Percentiles rank a stretch among this genome's conserved stretches.
Evolutionary conservation across 2,329 filamentous ascomycete genomes (phyloP).

Genomic region (Zarea fungicola): DNA sequence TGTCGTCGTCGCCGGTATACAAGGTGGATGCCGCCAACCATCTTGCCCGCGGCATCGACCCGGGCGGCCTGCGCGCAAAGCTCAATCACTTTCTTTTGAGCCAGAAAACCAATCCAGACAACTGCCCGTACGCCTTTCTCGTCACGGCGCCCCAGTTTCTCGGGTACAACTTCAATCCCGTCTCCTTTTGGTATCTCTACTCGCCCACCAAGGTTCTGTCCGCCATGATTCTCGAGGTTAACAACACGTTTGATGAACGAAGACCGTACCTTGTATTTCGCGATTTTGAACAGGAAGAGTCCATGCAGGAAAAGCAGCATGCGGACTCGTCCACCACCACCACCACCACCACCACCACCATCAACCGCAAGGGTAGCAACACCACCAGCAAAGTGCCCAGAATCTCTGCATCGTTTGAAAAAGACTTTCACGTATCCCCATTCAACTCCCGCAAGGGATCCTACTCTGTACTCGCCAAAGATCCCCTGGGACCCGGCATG

Average conservation of each 20-base stretch:
- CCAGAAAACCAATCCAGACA: conserved; percentile 52
- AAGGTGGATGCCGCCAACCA: conserved; percentile 56
- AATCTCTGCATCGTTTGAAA: conserved; percentile 46
- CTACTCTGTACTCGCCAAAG: conserved; percentile 46
- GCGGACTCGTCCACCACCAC: background rate
- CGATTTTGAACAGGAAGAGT: conserved; percentile 23
- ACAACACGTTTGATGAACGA: conserved; percentile 71
- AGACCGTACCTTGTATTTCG: conserved; percentile 33
- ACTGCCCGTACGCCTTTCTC: conserved; percentile 64
- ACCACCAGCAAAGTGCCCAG: conserved; percentile 20
- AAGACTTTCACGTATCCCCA: conserved; percentile 72
- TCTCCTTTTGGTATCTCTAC: conserved; percentile 78
- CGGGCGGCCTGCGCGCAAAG: conserved; percentile 57
- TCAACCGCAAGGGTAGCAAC: no score
- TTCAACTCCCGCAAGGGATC: conserved; percentile 61
- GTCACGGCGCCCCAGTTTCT: conserved; percentile 65
- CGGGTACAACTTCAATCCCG: conserved; percentile 68
- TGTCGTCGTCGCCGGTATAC: conserved; percentile 49
- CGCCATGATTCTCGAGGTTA: conserved; percentile 67
- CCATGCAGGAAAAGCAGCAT: conserved; percentile 13
- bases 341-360: conserved; percentile 21
- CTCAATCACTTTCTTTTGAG: conserved; percentile 50
- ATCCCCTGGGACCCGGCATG: conserved; percentile 37
- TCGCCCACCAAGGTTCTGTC: conserved; percentile 49
- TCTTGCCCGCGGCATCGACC: conserved; percentile 47